phyloP scores from a whole-genome alignment of 345 rosid genomes.

The Bruguiera sexangula region DNA sequence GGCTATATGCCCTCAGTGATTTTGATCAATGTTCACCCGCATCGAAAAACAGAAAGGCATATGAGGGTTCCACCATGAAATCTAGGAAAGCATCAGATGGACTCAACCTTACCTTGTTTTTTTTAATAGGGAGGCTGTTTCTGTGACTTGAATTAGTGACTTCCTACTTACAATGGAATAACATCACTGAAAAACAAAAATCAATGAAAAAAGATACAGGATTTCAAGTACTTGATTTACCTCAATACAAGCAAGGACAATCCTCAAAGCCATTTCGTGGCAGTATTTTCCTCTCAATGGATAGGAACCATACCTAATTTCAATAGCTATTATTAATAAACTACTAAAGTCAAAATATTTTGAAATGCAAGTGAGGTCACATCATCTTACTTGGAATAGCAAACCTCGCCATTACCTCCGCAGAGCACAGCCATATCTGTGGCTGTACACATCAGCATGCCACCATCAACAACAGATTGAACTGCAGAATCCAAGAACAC shows the following conservation, averaged over 20 bases:
- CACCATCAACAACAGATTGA: conserved; percentile 94
- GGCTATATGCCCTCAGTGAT: too few relatives aligned
- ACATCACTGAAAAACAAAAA: neutral
- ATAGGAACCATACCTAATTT: conserved; percentile 82
- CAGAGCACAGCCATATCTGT: conserved; percentile 99
- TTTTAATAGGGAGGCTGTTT: too few relatives aligned
- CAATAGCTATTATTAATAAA: conserved; percentile 19
- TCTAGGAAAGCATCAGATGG: too few relatives aligned
- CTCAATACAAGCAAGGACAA: conserved; percentile 95
- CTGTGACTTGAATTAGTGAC: too few relatives aligned
- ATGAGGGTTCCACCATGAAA: too few relatives aligned
- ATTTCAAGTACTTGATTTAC: conserved; percentile 31
- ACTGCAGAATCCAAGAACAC: conserved; percentile 94
- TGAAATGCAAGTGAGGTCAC: conserved; percentile 13
- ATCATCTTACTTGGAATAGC: conserved; percentile 95
- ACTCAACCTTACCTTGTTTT: too few relatives aligned
- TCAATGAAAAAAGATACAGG: neutral
- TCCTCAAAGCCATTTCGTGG: conserved; percentile 99
- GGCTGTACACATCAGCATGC: conserved; percentile 96
- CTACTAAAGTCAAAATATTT: conserved; percentile 11
- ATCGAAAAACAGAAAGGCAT: too few relatives aligned
- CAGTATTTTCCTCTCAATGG: conserved; percentile 94
- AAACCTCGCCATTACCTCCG: conserved; percentile 97
- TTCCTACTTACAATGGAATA: too few relatives aligned
- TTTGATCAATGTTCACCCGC: too few relatives aligned